Evolutionary conservation across 2,329 filamentous ascomycete species (phyloP).

Genomic region (Colletotrichum noveboracense): DNA sequence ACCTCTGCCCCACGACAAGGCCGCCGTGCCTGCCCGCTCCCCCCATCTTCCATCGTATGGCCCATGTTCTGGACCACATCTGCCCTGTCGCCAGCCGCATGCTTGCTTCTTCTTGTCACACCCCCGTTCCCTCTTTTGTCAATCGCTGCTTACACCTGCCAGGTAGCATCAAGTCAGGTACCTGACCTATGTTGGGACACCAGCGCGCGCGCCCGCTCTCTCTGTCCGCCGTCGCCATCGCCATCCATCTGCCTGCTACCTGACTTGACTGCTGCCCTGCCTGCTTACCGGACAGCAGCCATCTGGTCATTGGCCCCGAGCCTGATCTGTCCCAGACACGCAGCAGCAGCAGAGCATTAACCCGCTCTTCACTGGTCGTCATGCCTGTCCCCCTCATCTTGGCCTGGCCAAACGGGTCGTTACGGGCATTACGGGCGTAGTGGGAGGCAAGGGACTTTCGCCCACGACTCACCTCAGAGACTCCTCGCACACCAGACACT

Average conservation of each 20-base stretch:
- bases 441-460: slow-evolving; percentile 15
- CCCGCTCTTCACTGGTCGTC: neutral
- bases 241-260: neutral
- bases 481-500: neutral
- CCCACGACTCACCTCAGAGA: neutral
- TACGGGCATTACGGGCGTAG: slow-evolving; percentile 22
- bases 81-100: slow-evolving; percentile 14
- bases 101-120: slow-evolving; percentile 15
- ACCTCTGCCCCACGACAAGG: neutral
- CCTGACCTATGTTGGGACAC: neutral
- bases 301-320: neutral
- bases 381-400: neutral
- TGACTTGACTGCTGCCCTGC: neutral
- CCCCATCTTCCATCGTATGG: neutral
- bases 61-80: slow-evolving; percentile 9
- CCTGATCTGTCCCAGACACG: neutral
- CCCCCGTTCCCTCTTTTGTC: slow-evolving; percentile 13
- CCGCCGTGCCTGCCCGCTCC: neutral
- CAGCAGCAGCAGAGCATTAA: slow-evolving; percentile 11
- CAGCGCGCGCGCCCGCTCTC: neutral
- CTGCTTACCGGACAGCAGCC: neutral
- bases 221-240: neutral
- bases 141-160: slow-evolving; percentile 1
- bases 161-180: neutral
- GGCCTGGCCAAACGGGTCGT: neutral